phyloP scores from a whole-genome alignment of 345 rosid genomes.

The Eucalyptus tenuipes region DNA sequence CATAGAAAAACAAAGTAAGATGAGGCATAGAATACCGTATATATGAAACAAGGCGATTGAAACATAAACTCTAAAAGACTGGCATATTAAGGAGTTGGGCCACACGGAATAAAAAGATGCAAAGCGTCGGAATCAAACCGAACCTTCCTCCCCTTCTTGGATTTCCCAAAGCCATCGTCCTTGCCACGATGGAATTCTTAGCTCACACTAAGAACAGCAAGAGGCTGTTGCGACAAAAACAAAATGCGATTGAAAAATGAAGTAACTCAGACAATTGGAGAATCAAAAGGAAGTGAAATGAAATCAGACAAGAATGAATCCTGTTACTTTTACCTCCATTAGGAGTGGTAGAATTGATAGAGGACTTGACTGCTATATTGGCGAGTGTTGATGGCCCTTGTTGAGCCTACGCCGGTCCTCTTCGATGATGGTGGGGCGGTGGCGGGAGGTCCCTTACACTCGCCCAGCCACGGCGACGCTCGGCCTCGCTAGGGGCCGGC shows the following conservation, averaged over 20 bases:
- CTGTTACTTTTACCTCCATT: not conserved
- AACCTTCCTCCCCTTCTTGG: conserved; percentile 46
- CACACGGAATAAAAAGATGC: no score
- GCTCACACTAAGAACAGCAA: not conserved
- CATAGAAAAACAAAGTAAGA: no score
- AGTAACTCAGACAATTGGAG: not conserved
- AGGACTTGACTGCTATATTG: conserved; percentile 12
- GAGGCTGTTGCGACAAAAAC: not conserved
- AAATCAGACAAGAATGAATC: not conserved
- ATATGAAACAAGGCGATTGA: no score
- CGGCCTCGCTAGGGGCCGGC: no score
- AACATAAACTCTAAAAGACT: no score
- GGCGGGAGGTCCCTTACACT: no score
- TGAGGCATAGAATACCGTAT: no score
- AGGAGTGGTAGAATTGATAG: conserved; percentile 27
- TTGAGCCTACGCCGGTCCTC: no score
- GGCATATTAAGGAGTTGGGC: no score
- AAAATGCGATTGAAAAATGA: not conserved
- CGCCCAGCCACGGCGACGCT: no score
- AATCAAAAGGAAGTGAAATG: not conserved
- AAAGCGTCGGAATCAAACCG: conserved; percentile 31
- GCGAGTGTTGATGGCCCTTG: not conserved
- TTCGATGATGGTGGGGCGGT: no score
- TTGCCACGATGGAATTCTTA: conserved; percentile 7
- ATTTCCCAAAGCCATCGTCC: conserved; percentile 28